phyloP scores from a whole-genome alignment of 208 protist species.

The Tetramitus jugosus region DNA sequence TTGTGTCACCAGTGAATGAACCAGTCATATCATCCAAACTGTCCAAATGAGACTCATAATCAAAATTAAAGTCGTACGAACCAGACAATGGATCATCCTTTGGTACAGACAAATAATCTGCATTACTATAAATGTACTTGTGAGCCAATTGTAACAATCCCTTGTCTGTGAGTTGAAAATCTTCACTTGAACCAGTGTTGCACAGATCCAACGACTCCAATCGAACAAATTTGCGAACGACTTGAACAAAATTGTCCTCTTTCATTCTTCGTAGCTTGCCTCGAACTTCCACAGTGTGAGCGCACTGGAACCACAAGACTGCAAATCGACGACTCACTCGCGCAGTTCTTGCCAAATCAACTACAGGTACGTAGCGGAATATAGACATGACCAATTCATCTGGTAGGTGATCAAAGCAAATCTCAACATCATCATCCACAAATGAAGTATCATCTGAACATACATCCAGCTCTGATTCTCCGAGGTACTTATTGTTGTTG shows the following conservation, averaged over 20 bases:
- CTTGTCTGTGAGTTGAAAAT: conserved; percentile 24
- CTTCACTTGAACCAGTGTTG: conserved; percentile 1
- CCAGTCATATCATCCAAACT: too few relatives aligned
- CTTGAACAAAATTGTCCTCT: not conserved
- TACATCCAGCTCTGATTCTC: too few relatives aligned
- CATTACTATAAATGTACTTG: conserved; percentile 20
- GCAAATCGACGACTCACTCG: too few relatives aligned
- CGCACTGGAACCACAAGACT: not conserved
- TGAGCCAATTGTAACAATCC: conserved; percentile 11
- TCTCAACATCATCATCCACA: too few relatives aligned
- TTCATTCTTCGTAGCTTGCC: not conserved
- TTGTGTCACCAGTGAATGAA: too few relatives aligned
- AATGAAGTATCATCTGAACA: too few relatives aligned
- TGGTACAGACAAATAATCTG: not conserved
- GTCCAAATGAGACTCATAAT: conserved; percentile 21
- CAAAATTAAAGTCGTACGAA: conserved; percentile 8
- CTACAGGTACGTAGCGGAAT: too few relatives aligned
- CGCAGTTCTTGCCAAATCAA: too few relatives aligned
- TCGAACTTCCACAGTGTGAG: not conserved
- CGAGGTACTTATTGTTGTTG: too few relatives aligned
- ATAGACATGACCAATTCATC: too few relatives aligned
- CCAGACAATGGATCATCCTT: not conserved
- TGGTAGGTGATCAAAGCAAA: too few relatives aligned
- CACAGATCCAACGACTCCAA: conserved; percentile 6
- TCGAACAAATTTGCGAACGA: not conserved